phyloP scores from a whole-genome alignment of 306 rosid species.

The Cucurbita moschata region DNA sequence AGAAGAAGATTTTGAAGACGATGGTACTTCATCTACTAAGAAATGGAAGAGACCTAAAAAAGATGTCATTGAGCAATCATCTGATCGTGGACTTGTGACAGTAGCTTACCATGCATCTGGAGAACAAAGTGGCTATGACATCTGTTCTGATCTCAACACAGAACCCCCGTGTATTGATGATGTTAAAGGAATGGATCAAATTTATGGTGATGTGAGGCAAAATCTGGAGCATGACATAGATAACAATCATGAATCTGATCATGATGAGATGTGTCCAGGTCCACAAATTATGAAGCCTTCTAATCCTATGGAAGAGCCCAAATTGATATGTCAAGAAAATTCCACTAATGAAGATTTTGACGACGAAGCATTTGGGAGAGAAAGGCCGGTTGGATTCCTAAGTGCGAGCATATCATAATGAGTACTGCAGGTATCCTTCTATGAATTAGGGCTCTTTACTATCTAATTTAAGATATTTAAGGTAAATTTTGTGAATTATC shows the following conservation, averaged over 20 bases:
- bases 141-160: conserved; percentile 77
- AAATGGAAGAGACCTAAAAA: conserved; percentile 99
- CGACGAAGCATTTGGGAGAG: conserved; percentile 67
- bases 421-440: conserved; percentile 34
- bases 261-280: conserved; percentile 33
- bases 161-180: conserved; percentile 58
- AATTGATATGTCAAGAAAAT: conserved; percentile 79
- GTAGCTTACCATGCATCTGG: conserved; percentile 52
- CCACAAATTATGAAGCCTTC: conserved; percentile 50
- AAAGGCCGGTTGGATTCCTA: conserved; percentile 49
- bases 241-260: conserved; percentile 38
- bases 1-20: conserved; percentile 98
- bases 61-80: conserved; percentile 58
- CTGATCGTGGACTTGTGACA: conserved; percentile 70
- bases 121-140: conserved; percentile 60
- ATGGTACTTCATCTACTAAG: conserved; percentile 97
- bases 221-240: conserved; percentile 38
- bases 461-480: background rate
- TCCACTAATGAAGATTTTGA: conserved; percentile 85
- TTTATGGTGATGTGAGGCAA: conserved; percentile 30
- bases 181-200: conserved; percentile 45
- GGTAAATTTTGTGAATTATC: background rate
- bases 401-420: conserved; percentile 57
- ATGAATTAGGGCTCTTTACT: background rate
- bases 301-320: conserved; percentile 36